Percentiles rank a stretch among this genome's conserved stretches.
Conservation (phyloP, 345 rosid species). For the Trapa incisa region DNA sequence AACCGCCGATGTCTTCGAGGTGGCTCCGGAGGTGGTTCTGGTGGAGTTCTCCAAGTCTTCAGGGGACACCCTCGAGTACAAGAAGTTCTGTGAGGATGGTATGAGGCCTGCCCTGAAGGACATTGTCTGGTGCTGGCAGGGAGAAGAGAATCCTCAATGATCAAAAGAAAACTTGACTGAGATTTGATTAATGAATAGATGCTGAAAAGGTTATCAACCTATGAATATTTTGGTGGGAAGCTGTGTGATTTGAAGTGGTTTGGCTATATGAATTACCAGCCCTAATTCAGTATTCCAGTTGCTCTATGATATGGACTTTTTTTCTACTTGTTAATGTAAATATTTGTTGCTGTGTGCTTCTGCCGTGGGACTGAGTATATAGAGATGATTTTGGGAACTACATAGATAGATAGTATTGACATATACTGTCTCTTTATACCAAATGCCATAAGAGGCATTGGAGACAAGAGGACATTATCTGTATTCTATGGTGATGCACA, state of each 20-base stretch:
- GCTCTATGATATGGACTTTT: background rate
- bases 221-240: background rate
- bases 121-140: conserved; percentile 46
- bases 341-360: background rate
- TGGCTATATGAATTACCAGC: background rate
- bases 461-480: background rate
- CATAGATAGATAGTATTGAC: no score
- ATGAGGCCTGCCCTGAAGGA: conserved; percentile 34
- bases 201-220: background rate
- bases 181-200: background rate
- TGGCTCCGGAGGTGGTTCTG: conserved; percentile 29
- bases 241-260: background rate
- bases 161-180: background rate
- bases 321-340: background rate
- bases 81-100: conserved; percentile 27
- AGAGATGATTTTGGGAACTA: background rate
- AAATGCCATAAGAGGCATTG: no score
- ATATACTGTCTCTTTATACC: no score
- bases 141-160: conserved; percentile 14
- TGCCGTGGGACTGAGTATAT: background rate
- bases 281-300: background rate
- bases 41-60: conserved; percentile 30
- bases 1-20: conserved; percentile 30
- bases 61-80: conserved; percentile 37
- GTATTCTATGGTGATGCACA: background rate